These are phyloP conservation scores for Coemansia sp. DNA, from an alignment of 192 early-diverging fungal genomes.

Conservation along the genomic window DNA sequence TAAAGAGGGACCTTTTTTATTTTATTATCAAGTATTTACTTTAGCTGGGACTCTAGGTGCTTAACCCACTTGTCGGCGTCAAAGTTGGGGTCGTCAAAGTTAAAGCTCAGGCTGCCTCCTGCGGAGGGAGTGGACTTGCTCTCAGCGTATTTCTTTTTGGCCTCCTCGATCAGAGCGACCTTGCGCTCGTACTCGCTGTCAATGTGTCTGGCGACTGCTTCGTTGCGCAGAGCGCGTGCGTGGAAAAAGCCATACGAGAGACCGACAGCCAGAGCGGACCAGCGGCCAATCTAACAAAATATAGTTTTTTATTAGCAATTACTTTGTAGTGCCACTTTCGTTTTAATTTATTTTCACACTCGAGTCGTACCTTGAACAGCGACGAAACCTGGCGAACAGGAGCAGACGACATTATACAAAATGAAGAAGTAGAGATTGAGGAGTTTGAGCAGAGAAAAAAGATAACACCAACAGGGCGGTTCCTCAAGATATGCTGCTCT, in stretches of 20 bases:
- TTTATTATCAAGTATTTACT: constrained; percentile 7
- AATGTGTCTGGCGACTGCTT: constrained; percentile 32
- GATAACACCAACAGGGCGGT: not conserved
- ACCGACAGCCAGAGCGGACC: constrained; percentile 42
- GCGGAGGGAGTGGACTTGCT: constrained; percentile 15
- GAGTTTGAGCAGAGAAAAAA: too few relatives aligned
- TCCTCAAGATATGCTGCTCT: not conserved
- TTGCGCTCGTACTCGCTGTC: constrained; percentile 43
- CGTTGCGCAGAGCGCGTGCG: constrained; percentile 31
- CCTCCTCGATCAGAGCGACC: constrained; percentile 50
- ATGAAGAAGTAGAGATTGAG: not conserved
- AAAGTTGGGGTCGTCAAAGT: constrained; percentile 48
- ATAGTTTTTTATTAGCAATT: not conserved
- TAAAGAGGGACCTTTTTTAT: constrained; percentile 2
- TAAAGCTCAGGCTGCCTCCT: constrained; percentile 15
- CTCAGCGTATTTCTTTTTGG: constrained; percentile 49
- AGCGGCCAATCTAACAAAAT: constrained; percentile 46
- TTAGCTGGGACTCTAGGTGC: constrained; percentile 40
- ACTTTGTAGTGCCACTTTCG: not conserved
- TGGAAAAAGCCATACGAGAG: constrained; percentile 48
- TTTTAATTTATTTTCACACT: too few relatives aligned
- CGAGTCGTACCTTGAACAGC: constrained; percentile 46
- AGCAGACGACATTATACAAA: constrained; percentile 19
- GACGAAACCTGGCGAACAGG: constrained; percentile 52
- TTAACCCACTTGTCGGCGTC: constrained; percentile 48